Evolutionary conservation across 192 early-diverging fungal genomes (phyloP), one percentile per base, ranked within the genome.

Genomic region (Linnemannia elongata): DNA sequence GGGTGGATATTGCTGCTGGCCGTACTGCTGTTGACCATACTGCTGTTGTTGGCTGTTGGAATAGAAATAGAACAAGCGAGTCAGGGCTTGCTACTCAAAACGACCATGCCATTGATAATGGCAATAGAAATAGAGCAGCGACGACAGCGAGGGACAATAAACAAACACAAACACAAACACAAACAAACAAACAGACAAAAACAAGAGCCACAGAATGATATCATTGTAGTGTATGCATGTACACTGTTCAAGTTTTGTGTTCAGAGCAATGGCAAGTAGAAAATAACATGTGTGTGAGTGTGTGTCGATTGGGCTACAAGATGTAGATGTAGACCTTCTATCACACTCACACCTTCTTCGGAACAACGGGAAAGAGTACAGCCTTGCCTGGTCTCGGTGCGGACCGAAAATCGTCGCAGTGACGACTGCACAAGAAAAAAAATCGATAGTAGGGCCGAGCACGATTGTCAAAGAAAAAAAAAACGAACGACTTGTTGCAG

Each of bases 1-100:
- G 39, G 55, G n/a, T n/a, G n/a, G n/a, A n/a, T 78, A 83, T 24
- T 79, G 82, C 22, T 82, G 66, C n/a, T 83, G 76, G 13, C 79
- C 60, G 17, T 39, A 20, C 4, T 74, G 44, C 41, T 63, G 76
- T 22, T 54, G 44, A 24, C 30, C 20, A 6, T 74, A 57, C 47
- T 78, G 68, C 24, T 79, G n/a, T 13, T 42, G 35, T 27, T 38
- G 72, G 27, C 72, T 73, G 72, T 44, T n/a, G 72, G 0, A 6
- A 17, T 27, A 15, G 41, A 35, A 75, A 60, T 76, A 66, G 60
- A 66, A 60, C 6, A 27, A 66, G 33, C 44, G 12, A 33, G 27
- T 30, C 7, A 15, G 27, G 12, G 30, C 35, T 4, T 33, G 60
- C 10, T 30, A 15, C 8, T 30, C 33, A 12, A 9, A 10, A 66